A percentile compares a stretch with the other conserved stretches of the same genome.
Evolutionary conservation across 2,329 filamentous ascomycete genomes (phyloP).

Genomic region (Dothistroma septosporum): DNA sequence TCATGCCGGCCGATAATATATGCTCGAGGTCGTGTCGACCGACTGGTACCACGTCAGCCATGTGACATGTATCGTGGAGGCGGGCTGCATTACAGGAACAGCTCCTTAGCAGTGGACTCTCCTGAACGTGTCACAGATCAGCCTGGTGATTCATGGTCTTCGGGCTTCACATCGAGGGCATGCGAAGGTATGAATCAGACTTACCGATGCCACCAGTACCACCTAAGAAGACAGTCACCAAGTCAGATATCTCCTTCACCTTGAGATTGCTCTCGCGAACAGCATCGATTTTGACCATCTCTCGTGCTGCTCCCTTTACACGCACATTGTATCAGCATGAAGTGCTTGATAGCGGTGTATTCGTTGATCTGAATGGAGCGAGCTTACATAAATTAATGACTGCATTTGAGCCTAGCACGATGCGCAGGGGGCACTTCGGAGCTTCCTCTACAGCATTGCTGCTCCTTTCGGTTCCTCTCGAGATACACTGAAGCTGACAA

Average conservation of each 20-base stretch:
- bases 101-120: conserved; percentile 37
- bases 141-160: too few species aligned
- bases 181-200: too few species aligned
- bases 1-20: conserved; percentile 42
- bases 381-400: background rate
- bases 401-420: too few species aligned
- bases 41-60: conserved; percentile 1
- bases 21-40: conserved; percentile 37
- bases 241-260: conserved; percentile 26
- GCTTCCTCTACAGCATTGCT: background rate
- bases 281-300: conserved; percentile 27
- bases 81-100: conserved; percentile 31
- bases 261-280: conserved; percentile 33
- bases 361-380: background rate
- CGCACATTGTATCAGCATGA: background rate
- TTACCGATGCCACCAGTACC: conserved; percentile 44
- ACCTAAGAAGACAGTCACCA: conserved; percentile 40
- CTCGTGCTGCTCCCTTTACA: conserved; percentile 16
- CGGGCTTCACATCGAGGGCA: conserved; percentile 19
- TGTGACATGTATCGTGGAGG: too few species aligned
- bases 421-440: background rate
- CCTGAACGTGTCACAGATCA: too few species aligned
- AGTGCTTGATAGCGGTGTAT: background rate
- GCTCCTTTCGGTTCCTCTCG: background rate
- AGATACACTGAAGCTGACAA: background rate